These are phyloP conservation scores for Trichoderma lentiforme DNA, from an alignment of 2,329 filamentous ascomycete species.

Conservation along the genomic window DNA sequence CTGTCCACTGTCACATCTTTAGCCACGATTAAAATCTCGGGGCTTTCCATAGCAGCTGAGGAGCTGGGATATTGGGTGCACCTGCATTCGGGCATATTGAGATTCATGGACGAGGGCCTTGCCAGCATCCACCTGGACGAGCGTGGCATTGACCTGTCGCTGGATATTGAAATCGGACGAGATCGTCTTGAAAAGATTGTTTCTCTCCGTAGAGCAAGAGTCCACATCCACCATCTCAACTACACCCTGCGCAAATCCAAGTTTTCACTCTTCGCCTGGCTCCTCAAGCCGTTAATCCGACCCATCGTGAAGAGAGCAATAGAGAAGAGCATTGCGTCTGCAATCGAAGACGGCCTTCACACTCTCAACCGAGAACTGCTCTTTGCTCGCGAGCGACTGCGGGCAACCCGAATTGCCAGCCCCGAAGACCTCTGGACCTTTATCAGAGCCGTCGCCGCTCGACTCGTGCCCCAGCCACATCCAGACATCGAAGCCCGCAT, in stretches of 20 bases:
- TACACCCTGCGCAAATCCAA: constrained; percentile 73
- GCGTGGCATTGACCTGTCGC: constrained; percentile 77
- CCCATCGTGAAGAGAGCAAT: constrained; percentile 76
- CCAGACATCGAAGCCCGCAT: constrained; percentile 73
- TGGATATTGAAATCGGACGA: constrained; percentile 80
- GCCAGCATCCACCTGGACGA: constrained; percentile 83
- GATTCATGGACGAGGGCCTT: constrained; percentile 77
- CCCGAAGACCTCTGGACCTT: constrained; percentile 80
- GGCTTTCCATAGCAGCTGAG: constrained; percentile 77
- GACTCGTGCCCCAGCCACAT: constrained; percentile 68
- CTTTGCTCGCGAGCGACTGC: constrained; percentile 79
- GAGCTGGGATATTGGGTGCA: constrained; percentile 90
- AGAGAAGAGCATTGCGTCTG: constrained; percentile 71
- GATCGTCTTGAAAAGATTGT: constrained; percentile 79
- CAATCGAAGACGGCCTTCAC: constrained; percentile 67
- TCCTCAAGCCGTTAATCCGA: constrained; percentile 78
- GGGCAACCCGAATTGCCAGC: constrained; percentile 77
- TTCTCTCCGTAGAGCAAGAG: constrained; percentile 69
- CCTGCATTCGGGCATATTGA: constrained; percentile 70
- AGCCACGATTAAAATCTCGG: constrained; percentile 75
- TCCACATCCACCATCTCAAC: constrained; percentile 81
- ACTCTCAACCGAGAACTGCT: constrained; percentile 80
- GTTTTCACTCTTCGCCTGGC: constrained; percentile 74
- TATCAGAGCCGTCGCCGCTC: constrained; percentile 73
- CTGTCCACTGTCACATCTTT: constrained; percentile 64